Evolutionary conservation across 2,329 filamentous ascomycete genomes (phyloP).

Genomic region (Colletotrichum horii): DNA sequence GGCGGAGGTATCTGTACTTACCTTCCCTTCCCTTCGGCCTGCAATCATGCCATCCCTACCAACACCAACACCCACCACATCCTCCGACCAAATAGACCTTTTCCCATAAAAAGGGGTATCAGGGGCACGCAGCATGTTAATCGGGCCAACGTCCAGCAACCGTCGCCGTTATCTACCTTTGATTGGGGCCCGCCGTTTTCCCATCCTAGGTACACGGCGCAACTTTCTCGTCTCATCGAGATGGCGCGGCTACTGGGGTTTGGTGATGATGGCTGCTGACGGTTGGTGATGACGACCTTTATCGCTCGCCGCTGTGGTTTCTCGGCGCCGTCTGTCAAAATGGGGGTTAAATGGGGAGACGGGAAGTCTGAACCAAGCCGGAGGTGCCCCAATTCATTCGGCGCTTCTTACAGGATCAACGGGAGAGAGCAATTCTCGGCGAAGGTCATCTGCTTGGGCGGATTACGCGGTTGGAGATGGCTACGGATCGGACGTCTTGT

Average conservation of each 20-base stretch:
- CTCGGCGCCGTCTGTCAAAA: not conserved
- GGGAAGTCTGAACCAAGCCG: not conserved
- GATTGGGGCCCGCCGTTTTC: not conserved
- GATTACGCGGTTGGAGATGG: not conserved
- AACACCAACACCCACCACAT: not conserved
- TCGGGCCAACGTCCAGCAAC: not conserved
- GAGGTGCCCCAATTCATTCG: not conserved
- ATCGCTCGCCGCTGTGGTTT: not conserved
- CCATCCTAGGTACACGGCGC: not conserved
- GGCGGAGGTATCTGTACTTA: not conserved
- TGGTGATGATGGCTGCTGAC: not conserved
- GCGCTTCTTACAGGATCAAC: not conserved
- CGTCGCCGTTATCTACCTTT: not conserved
- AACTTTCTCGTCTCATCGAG: not conserved
- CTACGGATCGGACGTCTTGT: not conserved
- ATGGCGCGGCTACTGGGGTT: not conserved
- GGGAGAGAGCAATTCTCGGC: not conserved
- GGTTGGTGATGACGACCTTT: no score
- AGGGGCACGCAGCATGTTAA: not conserved
- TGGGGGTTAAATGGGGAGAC: not conserved
- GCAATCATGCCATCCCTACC: not conserved
- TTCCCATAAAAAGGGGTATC: not conserved
- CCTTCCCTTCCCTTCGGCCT: not conserved
- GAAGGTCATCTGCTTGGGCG: not conserved
- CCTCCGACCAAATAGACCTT: not conserved